These are phyloP conservation scores for Astragalus glycyphyllos DNA, from an alignment of 306 rosid species.

Conservation along the genomic window DNA sequence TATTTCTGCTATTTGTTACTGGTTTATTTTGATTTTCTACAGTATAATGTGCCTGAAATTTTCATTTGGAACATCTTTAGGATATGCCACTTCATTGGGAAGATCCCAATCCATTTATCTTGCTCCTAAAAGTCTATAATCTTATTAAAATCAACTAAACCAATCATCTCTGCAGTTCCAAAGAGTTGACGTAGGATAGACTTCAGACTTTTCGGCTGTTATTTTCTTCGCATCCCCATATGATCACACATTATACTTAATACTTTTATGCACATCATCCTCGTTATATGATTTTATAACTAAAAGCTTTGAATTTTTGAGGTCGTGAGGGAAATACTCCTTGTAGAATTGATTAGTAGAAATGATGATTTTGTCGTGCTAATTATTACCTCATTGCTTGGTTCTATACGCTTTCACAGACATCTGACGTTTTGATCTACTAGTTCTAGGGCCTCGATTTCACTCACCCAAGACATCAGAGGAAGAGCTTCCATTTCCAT, in stretches of 20 bases:
- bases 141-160: too few relatives aligned
- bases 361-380: slow-evolving; percentile 73
- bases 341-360: slow-evolving; percentile 75
- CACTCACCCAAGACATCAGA: slow-evolving; percentile 78
- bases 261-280: slow-evolving; percentile 97
- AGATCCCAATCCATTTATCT: too few relatives aligned
- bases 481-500: slow-evolving; percentile 47
- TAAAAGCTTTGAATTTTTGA: too few relatives aligned
- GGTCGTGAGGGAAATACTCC: too few relatives aligned
- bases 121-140: too few relatives aligned
- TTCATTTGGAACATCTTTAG: slow-evolving; percentile 82
- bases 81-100: slow-evolving; percentile 92
- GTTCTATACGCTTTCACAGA: slow-evolving; percentile 73
- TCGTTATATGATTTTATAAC: too few relatives aligned
- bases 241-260: slow-evolving; percentile 95
- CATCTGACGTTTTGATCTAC: slow-evolving; percentile 63
- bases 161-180: too few relatives aligned
- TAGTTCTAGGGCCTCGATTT: slow-evolving; percentile 87
- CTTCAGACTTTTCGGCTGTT: slow-evolving; percentile 62
- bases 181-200: too few relatives aligned
- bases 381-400: slow-evolving; percentile 71
- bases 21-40: slow-evolving; percentile 95
- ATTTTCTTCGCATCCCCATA: slow-evolving; percentile 77
- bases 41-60: slow-evolving; percentile 84
- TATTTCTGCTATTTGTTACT: slow-evolving; percentile 95